Evolutionary conservation across 2,329 filamentous ascomycete species (phyloP), one percentile per base, ranked within the genome.

Genomic region (Neonectria hederae): DNA sequence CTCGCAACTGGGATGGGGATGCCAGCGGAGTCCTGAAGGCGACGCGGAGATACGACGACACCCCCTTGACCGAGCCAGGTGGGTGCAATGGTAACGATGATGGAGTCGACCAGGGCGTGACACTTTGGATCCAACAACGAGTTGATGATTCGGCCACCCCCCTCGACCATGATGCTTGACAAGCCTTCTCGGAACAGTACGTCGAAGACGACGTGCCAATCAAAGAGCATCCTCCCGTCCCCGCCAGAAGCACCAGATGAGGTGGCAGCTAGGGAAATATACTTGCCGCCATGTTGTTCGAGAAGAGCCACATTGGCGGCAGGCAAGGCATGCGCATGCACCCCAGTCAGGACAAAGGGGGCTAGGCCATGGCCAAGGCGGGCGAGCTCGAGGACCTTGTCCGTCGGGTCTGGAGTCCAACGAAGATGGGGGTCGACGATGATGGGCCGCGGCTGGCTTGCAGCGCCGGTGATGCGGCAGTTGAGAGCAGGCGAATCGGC

Each of bases 11-110:
- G 84, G 52, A 86, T 78, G 5, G 85, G 83, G 49, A 81, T 80
- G 3, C 86, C 87, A 19, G 83, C 76, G 2, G 79, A 77, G 60
- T 84, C 84, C 3, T 77, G 72, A 43, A 83, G 85, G 35, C 87
- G 83, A 21, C 87, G 83, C 2, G 94, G 95, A 51, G 88, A 90
- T 3, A 97, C 92, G 11, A 89, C 84, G 10, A 97, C 92, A 8
- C 93, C 93, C 2, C 92, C 93, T 64, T 87, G 84, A 2, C 95
- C 95, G n/a, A 98, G 83, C 87, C 93, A 98, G 0, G 89, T 93
- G 9, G 95, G 95, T 3, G 95, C 94, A 73, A 97, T 89, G 0
- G 95, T 97, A 62, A 97, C 85, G 72, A 98, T 91, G 53, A 97
- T 89, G 2, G 90, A 90, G 74, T 93, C 86, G 45, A 97, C 83